Evolutionary conservation across 768 basidiomycete species (phyloP).

Genomic region (Baorangia bicolor): DNA sequence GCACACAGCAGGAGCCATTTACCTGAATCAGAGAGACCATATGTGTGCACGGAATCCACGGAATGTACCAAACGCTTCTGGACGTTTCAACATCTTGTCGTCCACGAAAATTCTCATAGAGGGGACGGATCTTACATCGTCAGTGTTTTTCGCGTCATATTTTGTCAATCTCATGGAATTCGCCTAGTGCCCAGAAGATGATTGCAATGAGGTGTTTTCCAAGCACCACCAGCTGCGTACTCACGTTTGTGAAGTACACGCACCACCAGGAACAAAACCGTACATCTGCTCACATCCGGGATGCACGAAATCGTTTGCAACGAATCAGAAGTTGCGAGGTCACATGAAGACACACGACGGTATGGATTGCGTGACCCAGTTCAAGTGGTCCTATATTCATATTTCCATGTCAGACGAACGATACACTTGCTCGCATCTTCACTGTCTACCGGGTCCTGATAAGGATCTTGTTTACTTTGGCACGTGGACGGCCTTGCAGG

Average conservation of each 20-base stretch:
- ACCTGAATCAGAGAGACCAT: slow-evolving; percentile 61
- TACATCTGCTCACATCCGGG: slow-evolving; percentile 70
- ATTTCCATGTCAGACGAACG: no score
- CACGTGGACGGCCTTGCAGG: no score
- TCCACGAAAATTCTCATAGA: slow-evolving; percentile 71
- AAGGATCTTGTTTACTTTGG: no score
- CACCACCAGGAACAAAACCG: slow-evolving; percentile 79
- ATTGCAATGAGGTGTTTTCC: no score
- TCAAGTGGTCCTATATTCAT: not conserved
- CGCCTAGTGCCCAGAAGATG: no score
- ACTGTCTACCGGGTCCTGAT: slow-evolving; percentile 46
- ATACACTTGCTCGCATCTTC: slow-evolving; percentile 74
- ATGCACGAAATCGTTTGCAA: slow-evolving; percentile 83
- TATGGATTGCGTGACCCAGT: no score
- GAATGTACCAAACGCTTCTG: slow-evolving; percentile 86
- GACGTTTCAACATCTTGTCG: slow-evolving; percentile 82
- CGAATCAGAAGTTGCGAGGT: no score
- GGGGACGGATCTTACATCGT: slow-evolving; percentile 73
- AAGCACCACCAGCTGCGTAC: slow-evolving; percentile 83
- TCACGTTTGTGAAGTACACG: slow-evolving; percentile 70
- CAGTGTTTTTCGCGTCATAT: no score
- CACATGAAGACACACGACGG: no score
- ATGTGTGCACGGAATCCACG: slow-evolving; percentile 52
- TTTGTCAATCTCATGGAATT: no score
- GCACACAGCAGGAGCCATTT: slow-evolving; percentile 81